Percentiles rank a stretch among this genome's conserved stretches.
Conservation (phyloP, 805 yeast species). For the Candida taoyuanica region DNA sequence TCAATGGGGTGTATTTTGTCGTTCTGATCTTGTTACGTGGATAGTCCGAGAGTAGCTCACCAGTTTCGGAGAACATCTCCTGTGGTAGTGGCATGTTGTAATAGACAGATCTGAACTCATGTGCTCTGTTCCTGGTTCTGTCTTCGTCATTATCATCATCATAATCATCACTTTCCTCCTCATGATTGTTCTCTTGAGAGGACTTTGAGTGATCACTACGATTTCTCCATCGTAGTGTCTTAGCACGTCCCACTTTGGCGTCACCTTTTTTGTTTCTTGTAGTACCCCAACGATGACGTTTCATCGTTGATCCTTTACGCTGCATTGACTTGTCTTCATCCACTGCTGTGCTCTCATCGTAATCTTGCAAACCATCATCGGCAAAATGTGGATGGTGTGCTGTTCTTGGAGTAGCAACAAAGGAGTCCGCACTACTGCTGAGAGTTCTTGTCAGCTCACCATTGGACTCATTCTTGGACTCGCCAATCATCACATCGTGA, state of each 20-base stretch:
- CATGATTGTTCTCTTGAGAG: slow-evolving; percentile 28
- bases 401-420: slow-evolving; percentile 25
- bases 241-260: slow-evolving; percentile 55
- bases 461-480: slow-evolving; percentile 5
- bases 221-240: slow-evolving; percentile 51
- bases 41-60: slow-evolving; percentile 55
- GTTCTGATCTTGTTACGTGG: slow-evolving; percentile 92
- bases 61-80: slow-evolving; percentile 52
- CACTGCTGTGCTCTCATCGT: neutral
- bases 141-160: slow-evolving; percentile 31
- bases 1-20: slow-evolving; percentile 88
- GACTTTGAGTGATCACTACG: slow-evolving; percentile 26
- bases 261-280: slow-evolving; percentile 69
- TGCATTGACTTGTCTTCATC: slow-evolving; percentile 15
- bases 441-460: slow-evolving; percentile 16
- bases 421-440: slow-evolving; percentile 19
- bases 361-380: slow-evolving; percentile 17
- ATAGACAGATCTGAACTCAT: slow-evolving; percentile 46
- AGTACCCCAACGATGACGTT: slow-evolving; percentile 88
- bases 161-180: slow-evolving; percentile 27
- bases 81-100: slow-evolving; percentile 60
- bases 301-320: slow-evolving; percentile 50
- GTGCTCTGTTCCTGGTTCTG: slow-evolving; percentile 32
- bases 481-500: slow-evolving; percentile 17
- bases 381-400: slow-evolving; percentile 24